Evolutionary conservation across 2,329 filamentous ascomycete genomes (phyloP), one percentile per base, ranked within the genome.

Genomic region (Fusarium irregulare): DNA sequence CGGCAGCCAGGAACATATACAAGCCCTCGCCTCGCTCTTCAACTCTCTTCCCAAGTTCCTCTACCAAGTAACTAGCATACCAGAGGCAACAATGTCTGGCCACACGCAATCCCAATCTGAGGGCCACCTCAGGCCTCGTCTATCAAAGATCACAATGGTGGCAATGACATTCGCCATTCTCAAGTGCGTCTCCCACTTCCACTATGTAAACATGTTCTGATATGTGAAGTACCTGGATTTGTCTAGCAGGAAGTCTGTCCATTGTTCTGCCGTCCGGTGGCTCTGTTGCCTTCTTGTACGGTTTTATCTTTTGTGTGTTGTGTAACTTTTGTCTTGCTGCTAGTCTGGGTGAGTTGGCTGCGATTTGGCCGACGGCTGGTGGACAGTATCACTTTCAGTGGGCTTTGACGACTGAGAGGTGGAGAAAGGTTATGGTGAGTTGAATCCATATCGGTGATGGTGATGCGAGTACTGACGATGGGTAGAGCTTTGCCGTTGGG

Each of bases 381-480:
- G 83, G 83, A 1, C 83, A 84, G 47, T 84, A 84, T 71, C 81
- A 84, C 51, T 83, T 82, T 27, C 80, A 81, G 4, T 82, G 81
- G 64, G 80, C 81, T 0, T 54, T 83, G 11, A 81, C 78, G 28
- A 78, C 78, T 4, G 76, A 80, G 1, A 72, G 67, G 20, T 83
- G 81, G 81, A 80, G 76, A 51, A 80, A 76, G 34, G 57, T 75
- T 0, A 77, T 80, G 76, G 81, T 81, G 58, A 27, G 73, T 27
- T 6, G 4, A 7, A 0, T 4, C 0, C 10, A 4, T 6, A 3
- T 37, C 28, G 3, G 1, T 12, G 28, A 9, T 41, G 8, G 46
- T 62, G 27, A 55, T 59, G 6, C 8, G 2, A 3, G 6, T 27
- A 14, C 12, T 55, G 14, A 55, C 4, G 42, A 0, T 8, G 13